These are phyloP conservation scores for Calamus simplicifolius DNA, from an alignment of 176 grass and related monocot genomes.

Conservation along the genomic window DNA sequence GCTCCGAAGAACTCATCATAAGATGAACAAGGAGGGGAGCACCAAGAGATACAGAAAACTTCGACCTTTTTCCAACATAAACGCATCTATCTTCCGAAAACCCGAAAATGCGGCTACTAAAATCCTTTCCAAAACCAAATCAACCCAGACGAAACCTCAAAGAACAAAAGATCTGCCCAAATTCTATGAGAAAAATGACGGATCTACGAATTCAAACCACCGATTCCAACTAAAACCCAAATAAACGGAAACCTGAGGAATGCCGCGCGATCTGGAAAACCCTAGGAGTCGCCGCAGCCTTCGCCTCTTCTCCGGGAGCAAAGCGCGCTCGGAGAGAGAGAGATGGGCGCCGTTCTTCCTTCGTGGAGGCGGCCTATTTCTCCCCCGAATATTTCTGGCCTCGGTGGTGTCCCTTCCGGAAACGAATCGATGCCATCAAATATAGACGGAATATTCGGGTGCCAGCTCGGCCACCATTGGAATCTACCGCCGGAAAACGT, in stretches of 20 bases:
- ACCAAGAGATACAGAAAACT: too few relatives aligned
- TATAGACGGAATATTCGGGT: not conserved
- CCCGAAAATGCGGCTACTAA: too few relatives aligned
- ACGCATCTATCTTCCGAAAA: too few relatives aligned
- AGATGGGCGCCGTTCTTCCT: not conserved
- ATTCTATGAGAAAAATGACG: not conserved
- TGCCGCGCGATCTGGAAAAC: not conserved
- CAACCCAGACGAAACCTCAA: too few relatives aligned
- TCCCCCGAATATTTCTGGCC: constrained; percentile 32
- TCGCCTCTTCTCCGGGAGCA: constrained; percentile 12
- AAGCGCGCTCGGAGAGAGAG: constrained; percentile 18
- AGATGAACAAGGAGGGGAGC: too few relatives aligned
- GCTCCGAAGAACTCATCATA: too few relatives aligned
- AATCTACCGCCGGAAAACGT: too few relatives aligned
- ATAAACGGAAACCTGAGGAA: not conserved
- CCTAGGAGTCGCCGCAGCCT: not conserved
- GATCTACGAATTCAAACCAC: not conserved
- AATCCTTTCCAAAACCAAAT: too few relatives aligned
- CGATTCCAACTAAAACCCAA: too few relatives aligned
- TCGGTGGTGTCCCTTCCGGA: not conserved
- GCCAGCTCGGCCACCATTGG: constrained; percentile 22
- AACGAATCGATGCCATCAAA: not conserved
- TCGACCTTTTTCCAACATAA: too few relatives aligned
- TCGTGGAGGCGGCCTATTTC: not conserved
- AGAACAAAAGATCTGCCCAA: too few relatives aligned